Conservation (phyloP, 371 early-diverging fungal species). For the Chytridium lagenaria region DNA sequence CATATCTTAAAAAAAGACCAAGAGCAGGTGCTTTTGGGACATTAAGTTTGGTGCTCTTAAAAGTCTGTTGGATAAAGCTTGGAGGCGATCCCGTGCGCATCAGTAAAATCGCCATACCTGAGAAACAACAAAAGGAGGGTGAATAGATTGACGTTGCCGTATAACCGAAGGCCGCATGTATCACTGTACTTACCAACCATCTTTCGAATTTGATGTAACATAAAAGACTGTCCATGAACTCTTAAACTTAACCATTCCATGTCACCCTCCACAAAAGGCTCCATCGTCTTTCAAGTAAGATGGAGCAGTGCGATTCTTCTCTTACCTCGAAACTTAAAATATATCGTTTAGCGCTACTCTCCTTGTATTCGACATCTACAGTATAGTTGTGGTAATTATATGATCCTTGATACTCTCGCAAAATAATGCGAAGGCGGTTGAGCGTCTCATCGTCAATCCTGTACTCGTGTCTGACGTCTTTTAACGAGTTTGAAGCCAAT, state of each 20-base stretch:
- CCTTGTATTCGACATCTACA: slow-evolving; percentile 74
- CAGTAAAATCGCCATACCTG: slow-evolving; percentile 80
- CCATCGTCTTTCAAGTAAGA: slow-evolving; percentile 53
- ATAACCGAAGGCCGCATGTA: too few species aligned
- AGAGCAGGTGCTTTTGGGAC: slow-evolving; percentile 98
- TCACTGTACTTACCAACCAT: slow-evolving; percentile 84
- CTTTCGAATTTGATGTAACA: slow-evolving; percentile 99
- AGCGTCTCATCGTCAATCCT: slow-evolving; percentile 68
- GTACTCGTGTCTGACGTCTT: slow-evolving; percentile 43
- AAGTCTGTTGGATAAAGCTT: slow-evolving; percentile 67
- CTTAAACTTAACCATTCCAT: slow-evolving; percentile 92
- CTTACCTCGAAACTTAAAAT: slow-evolving; percentile 76
- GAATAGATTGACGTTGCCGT: background rate
- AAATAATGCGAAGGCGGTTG: slow-evolving; percentile 68
- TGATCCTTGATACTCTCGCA: slow-evolving; percentile 85
- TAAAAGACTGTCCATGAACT: slow-evolving; percentile 98
- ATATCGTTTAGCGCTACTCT: slow-evolving; percentile 76
- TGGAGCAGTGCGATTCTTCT: background rate
- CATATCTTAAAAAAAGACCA: slow-evolving; percentile 91
- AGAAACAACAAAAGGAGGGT: slow-evolving; percentile 1
- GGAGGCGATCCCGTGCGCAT: slow-evolving; percentile 76
- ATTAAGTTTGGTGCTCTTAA: slow-evolving; percentile 75
- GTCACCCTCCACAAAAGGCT: slow-evolving; percentile 79
- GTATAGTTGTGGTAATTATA: slow-evolving; percentile 98
- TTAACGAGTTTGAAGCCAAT: background rate